Conservation (phyloP, 768 basidiomycete genomes). For the Lactifluus piperatus region DNA sequence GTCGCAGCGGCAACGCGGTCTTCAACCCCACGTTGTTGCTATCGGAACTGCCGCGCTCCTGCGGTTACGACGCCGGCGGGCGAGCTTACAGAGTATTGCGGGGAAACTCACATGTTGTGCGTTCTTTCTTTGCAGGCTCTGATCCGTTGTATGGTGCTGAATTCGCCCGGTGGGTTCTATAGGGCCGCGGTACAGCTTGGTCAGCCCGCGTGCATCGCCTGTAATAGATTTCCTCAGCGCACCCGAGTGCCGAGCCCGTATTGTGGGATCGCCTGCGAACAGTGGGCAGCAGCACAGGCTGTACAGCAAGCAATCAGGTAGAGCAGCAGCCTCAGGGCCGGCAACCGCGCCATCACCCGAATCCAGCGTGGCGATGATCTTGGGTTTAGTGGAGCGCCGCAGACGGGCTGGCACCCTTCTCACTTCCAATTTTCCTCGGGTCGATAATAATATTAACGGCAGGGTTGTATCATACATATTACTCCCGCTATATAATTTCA, state of each 20-base stretch:
- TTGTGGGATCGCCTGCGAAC: slow-evolving; percentile 7
- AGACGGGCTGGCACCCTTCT: background rate
- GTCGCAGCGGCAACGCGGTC: background rate
- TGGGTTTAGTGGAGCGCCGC: background rate
- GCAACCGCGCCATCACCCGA: background rate
- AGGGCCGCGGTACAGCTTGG: slow-evolving; percentile 7
- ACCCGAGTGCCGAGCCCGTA: background rate
- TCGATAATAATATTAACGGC: background rate
- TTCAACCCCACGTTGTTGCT: background rate
- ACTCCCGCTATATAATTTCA: slow-evolving; percentile 2
- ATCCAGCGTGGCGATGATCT: too few relatives aligned
- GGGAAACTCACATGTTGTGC: slow-evolving; percentile 2
- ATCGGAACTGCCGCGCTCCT: background rate
- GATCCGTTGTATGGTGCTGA: background rate
- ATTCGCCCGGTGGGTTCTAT: background rate
- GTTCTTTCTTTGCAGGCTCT: background rate
- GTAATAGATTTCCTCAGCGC: background rate
- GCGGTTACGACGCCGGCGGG: background rate
- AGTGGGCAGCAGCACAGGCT: background rate
- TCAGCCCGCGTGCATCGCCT: slow-evolving; percentile 1
- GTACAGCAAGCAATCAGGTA: background rate
- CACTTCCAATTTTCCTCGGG: background rate
- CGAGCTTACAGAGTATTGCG: slow-evolving; percentile 5
- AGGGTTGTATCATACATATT: slow-evolving; percentile 8
- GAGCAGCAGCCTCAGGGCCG: background rate